A percentile compares a stretch with the other conserved stretches of the same genome.
Evolutionary conservation across 83 land plant species (phyloP).

Genomic region (Isoetes engelmannii): DNA sequence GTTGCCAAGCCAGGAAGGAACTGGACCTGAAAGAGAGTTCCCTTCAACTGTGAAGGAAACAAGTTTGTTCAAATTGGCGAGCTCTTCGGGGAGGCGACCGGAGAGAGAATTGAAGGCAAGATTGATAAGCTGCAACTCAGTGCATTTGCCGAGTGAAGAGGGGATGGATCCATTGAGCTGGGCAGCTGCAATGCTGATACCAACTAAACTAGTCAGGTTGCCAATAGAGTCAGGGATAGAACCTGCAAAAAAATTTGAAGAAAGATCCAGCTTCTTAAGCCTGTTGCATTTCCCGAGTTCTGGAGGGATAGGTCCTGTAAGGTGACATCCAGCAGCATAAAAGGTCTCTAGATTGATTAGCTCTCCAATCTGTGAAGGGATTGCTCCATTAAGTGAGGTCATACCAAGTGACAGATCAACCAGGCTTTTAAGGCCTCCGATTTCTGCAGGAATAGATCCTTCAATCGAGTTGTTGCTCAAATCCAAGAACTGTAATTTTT

Average conservation of each 20-base stretch:
- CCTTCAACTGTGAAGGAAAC: conserved; percentile 42
- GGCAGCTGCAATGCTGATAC: conserved; percentile 46
- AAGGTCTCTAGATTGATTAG: conserved; percentile 2
- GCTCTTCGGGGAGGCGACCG: conserved; percentile 41
- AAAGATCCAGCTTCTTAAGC: conserved; percentile 45
- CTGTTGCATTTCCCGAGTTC: conserved; percentile 22
- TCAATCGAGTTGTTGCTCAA: conserved; percentile 34
- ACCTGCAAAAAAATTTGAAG: conserved; percentile 38
- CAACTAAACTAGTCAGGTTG: conserved; percentile 31
- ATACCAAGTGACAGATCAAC: conserved; percentile 17
- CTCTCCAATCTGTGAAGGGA: conserved; percentile 7
- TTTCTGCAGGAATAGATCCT: conserved; percentile 36
- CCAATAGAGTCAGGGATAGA: conserved; percentile 47
- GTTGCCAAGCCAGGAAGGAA: conserved; percentile 46
- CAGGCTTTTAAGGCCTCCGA: conserved; percentile 36
- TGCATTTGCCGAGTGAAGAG: conserved; percentile 47
- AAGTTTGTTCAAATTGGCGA: conserved; percentile 37
- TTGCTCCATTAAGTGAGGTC: conserved; percentile 15
- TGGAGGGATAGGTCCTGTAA: conserved; percentile 12
- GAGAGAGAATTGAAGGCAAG: conserved; percentile 42
- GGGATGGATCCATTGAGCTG: conserved; percentile 49
- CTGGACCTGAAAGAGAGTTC: conserved; percentile 40
- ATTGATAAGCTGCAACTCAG: conserved; percentile 42
- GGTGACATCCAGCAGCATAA: conserved; percentile 11
- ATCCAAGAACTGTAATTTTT: conserved; percentile 15